Base-by-base conservation (phyloP, 164 flowering plant species). In the Litsea cubeba region DNA sequence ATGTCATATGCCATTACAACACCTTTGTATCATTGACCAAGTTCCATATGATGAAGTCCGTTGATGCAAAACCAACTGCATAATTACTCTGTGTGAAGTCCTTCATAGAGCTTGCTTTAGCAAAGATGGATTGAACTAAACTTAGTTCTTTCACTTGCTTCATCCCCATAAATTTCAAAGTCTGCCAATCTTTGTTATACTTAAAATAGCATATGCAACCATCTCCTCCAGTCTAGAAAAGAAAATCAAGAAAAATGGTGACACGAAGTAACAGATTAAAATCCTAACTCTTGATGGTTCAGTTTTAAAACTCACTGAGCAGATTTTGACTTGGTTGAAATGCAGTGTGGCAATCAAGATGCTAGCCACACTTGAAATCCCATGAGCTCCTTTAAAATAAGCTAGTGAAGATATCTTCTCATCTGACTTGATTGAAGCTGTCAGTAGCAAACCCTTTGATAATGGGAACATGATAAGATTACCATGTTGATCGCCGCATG, bases 341-440 rank as follows among this genome's bases (percentile, higher is more conserved):
- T 73, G 75, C 10, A 79, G 69, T 68, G 76, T 72, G 58, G 83
- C 75, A 5, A 90, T 72, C n/a, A 83, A 79, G 72, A 94, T 83
- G 81, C 93, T 90, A 76, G 94, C 77, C 15, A 94, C 90, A 54
- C 85, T 83, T 68, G 97, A 94, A 80, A 96, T 92, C 68, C 99
- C 99, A 86, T 94, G 99, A 78, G 92, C 98, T 74, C 94, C 98
- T 85, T 88, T 96, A 74, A 96, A 96, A 86, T 88, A 82, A 81
- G 65, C 85, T 40, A 84, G 20, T 2, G 97, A 86, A 76, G 86
- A 70, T 71, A 85, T 82, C 73, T 81, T 85, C 73, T 75, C 71
- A 62, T 78, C 87, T 74, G 86, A 62, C 51, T 72, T 80, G 68
- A 65, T 50, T 60, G 83, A 35, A 68, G 76, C 69, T 62, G 74